Evolutionary conservation across 192 early-diverging fungal species (phyloP).

Genomic region (Coemansia sp.): DNA sequence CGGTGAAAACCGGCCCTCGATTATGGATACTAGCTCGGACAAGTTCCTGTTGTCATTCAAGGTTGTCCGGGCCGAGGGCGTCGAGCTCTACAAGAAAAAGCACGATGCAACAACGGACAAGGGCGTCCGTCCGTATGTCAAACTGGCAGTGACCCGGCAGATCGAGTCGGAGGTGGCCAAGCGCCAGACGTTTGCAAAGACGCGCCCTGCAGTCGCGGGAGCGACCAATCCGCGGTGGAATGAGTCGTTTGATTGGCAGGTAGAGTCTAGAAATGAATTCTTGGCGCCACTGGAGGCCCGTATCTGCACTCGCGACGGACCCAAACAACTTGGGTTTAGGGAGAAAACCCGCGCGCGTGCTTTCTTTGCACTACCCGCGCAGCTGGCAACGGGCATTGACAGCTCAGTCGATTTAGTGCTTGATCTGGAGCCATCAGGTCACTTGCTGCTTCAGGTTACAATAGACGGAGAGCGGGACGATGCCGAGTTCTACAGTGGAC

Average conservation of each 20-base stretch:
- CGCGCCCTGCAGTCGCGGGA: constrained; percentile 36
- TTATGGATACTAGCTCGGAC: constrained; percentile 11
- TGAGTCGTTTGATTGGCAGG: constrained; percentile 67
- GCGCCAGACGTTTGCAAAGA: constrained; percentile 62
- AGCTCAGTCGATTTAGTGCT: constrained; percentile 68
- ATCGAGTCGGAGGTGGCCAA: constrained; percentile 48
- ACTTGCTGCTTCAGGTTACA: constrained; percentile 65
- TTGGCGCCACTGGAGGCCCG: constrained; percentile 42
- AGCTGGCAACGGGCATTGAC: constrained; percentile 36
- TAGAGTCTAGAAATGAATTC: constrained; percentile 49
- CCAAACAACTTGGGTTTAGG: constrained; percentile 42
- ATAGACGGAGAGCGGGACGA: constrained; percentile 79
- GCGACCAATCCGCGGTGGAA: constrained; percentile 77
- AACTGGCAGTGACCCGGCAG: constrained; percentile 53
- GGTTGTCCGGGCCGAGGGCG: constrained; percentile 65
- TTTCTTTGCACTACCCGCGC: constrained; percentile 60
- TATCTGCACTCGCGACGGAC: constrained; percentile 51
- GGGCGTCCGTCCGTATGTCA: constrained; percentile 60
- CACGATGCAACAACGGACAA: constrained; percentile 34
- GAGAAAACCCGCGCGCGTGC: constrained; percentile 60
- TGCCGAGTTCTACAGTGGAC: constrained; percentile 80
- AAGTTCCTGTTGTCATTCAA: constrained; percentile 66
- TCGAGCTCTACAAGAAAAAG: constrained; percentile 63
- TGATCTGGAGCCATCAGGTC: constrained; percentile 67
- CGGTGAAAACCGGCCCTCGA: constrained; percentile 41